A percentile compares a stretch with the other conserved stretches of the same genome.
Evolutionary conservation across 2,329 filamentous ascomycete species (phyloP).

Genomic region (Alternaria atra): DNA sequence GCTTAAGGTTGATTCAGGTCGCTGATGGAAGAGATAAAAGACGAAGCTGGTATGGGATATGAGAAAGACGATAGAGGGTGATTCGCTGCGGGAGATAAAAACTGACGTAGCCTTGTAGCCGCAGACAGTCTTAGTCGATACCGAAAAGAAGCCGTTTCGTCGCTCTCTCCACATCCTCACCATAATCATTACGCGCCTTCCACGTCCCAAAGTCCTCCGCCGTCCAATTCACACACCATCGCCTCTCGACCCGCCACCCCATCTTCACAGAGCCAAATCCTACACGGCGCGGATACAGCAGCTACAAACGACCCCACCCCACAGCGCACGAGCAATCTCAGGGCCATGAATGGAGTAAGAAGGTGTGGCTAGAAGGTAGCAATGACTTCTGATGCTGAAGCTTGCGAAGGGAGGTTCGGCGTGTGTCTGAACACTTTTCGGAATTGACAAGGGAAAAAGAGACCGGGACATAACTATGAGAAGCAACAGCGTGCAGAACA

Average conservation of each 20-base stretch:
- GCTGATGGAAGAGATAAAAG: not conserved
- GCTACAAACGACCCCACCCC: slow-evolving; percentile 12
- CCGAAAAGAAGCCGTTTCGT: not conserved
- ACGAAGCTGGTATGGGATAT: not conserved
- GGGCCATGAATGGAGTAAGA: slow-evolving; percentile 23
- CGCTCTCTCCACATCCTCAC: not conserved
- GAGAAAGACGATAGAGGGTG: not conserved
- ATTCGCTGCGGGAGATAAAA: not conserved
- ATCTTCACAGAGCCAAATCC: slow-evolving; percentile 8
- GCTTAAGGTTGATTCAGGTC: not conserved
- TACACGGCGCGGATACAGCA: slow-evolving; percentile 29
- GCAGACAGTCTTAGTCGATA: not conserved
- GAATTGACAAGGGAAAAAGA: not conserved
- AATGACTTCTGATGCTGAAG: slow-evolving; percentile 13
- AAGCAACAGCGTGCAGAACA: not conserved
- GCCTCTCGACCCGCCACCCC: slow-evolving; percentile 20
- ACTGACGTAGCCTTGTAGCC: not conserved
- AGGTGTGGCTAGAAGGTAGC: slow-evolving; percentile 11
- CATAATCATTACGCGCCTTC: not conserved
- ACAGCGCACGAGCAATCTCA: slow-evolving; percentile 17
- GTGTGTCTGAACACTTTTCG: slow-evolving; percentile 32
- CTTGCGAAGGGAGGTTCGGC: slow-evolving; percentile 11
- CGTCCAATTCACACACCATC: not conserved
- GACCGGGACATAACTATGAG: slow-evolving; percentile 23
- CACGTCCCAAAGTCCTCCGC: not conserved